Evolutionary conservation across 2,329 filamentous ascomycete genomes (phyloP).

Genomic region (Colletotrichum ledebouriae): DNA sequence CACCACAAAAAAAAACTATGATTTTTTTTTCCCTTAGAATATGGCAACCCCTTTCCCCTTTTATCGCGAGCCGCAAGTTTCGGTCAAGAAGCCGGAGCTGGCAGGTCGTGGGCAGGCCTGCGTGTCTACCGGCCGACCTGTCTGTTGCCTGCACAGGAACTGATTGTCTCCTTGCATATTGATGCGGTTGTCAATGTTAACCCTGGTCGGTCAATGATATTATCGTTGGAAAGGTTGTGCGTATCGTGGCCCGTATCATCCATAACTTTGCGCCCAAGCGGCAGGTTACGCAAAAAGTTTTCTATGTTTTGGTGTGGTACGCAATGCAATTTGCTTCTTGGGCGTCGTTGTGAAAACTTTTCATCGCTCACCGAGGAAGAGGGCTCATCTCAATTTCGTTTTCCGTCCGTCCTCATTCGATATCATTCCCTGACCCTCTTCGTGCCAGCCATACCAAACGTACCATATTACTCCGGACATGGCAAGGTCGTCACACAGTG

Average conservation of each 20-base stretch:
- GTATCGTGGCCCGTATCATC: slow-evolving; percentile 5
- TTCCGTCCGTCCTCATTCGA: slow-evolving; percentile 26
- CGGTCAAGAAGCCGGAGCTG: slow-evolving; percentile 22
- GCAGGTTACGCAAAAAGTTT: slow-evolving; percentile 32
- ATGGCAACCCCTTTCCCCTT: slow-evolving; percentile 7
- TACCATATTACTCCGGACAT: slow-evolving; percentile 5
- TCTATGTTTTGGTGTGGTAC: slow-evolving; percentile 2
- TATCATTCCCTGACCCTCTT: slow-evolving; percentile 23
- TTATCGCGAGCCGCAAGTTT: slow-evolving; percentile 18
- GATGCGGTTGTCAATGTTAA: slow-evolving; percentile 27
- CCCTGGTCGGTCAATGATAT: slow-evolving; percentile 26
- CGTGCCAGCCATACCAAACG: slow-evolving; percentile 31
- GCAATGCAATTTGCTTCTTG: slow-evolving; percentile 37
- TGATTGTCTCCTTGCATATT: slow-evolving; percentile 26
- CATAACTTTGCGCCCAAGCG: slow-evolving; percentile 34
- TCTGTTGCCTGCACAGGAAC: slow-evolving; percentile 1
- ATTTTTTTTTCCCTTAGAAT: slow-evolving; percentile 20
- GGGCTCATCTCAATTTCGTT: slow-evolving; percentile 36
- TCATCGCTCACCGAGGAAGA: slow-evolving; percentile 37
- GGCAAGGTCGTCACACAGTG: slow-evolving; percentile 34
- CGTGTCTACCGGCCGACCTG: neutral
- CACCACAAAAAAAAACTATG: slow-evolving; percentile 25
- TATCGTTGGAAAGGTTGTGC: slow-evolving; percentile 8
- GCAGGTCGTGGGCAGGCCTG: neutral
- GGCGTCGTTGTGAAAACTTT: slow-evolving; percentile 39